Evolutionary conservation across 176 grass and related monocot species (phyloP).

Genomic region (Otatea glauca): DNA sequence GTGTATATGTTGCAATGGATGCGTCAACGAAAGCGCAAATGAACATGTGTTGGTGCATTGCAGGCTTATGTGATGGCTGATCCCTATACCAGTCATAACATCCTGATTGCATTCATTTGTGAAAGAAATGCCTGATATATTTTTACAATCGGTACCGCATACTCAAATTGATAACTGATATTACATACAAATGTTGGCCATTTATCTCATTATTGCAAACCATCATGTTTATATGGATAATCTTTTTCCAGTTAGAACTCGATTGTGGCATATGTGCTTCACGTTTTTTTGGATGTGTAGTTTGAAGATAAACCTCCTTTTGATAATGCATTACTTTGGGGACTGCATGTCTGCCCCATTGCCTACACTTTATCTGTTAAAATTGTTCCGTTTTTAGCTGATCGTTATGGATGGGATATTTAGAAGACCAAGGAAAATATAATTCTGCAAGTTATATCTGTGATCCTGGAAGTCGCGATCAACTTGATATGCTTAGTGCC

Average conservation of each 20-base stretch:
- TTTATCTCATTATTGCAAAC: background rate
- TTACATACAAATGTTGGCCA: background rate
- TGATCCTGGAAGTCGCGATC: background rate
- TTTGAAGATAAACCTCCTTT: background rate
- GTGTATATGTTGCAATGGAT: constrained; percentile 48
- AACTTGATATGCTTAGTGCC: background rate
- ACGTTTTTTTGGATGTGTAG: background rate
- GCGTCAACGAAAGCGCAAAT: constrained; percentile 67
- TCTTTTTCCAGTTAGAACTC: background rate
- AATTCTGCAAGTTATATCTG: background rate
- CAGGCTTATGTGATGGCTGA: constrained; percentile 36
- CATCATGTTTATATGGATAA: background rate
- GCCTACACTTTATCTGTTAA: constrained; percentile 60
- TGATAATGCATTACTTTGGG: background rate
- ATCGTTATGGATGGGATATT: constrained; percentile 57
- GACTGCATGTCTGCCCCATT: constrained; percentile 50
- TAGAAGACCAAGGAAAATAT: background rate
- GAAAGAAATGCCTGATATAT: background rate
- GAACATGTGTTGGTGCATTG: constrained; percentile 47
- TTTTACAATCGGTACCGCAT: background rate
- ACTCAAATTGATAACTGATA: background rate
- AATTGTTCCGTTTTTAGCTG: constrained; percentile 33
- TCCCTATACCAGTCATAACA: background rate
- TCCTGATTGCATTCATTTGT: constrained; percentile 37
- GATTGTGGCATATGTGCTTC: background rate